phyloP scores from a whole-genome alignment of 2,329 filamentous ascomycete species.

The Calonectria ilicicola region DNA sequence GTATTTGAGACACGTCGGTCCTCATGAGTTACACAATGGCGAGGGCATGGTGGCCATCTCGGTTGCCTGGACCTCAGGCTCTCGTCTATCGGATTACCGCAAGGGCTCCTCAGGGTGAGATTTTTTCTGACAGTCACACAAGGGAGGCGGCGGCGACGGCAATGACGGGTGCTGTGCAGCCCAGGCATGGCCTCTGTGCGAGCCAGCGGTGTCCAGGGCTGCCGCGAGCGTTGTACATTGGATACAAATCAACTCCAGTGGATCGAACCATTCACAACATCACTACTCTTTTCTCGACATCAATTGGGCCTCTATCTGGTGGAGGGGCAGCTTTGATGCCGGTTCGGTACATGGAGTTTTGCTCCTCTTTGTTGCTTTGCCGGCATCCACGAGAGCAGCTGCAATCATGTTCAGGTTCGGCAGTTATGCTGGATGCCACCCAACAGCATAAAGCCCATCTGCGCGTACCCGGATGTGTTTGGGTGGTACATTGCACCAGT shows the following conservation, averaged over 20 bases:
- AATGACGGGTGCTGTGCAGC: constrained; percentile 54
- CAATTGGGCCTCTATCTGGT: not conserved
- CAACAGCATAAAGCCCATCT: not conserved
- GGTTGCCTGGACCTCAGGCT: constrained; percentile 38
- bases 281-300: not conserved
- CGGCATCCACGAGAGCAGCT: not conserved
- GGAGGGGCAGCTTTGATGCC: not conserved
- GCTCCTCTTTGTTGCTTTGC: not conserved
- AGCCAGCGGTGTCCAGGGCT: constrained; percentile 34
- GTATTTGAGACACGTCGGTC: constrained; percentile 47
- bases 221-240: constrained; percentile 25
- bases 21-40: constrained; percentile 39
- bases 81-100: constrained; percentile 24
- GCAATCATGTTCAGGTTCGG: not conserved
- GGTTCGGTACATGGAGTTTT: not conserved
- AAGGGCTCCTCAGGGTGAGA: constrained; percentile 34
- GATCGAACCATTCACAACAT: not conserved
- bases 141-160: constrained; percentile 38
- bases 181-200: constrained; percentile 23
- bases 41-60: constrained; percentile 30
- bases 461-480: constrained; percentile 16
- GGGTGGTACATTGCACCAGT: constrained; percentile 36
- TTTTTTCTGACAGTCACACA: constrained; percentile 50
- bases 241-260: not conserved
- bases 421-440: not conserved